Base-by-base conservation (phyloP, 176 grass and related monocot genomes). In the Paspalum vaginatum region DNA sequence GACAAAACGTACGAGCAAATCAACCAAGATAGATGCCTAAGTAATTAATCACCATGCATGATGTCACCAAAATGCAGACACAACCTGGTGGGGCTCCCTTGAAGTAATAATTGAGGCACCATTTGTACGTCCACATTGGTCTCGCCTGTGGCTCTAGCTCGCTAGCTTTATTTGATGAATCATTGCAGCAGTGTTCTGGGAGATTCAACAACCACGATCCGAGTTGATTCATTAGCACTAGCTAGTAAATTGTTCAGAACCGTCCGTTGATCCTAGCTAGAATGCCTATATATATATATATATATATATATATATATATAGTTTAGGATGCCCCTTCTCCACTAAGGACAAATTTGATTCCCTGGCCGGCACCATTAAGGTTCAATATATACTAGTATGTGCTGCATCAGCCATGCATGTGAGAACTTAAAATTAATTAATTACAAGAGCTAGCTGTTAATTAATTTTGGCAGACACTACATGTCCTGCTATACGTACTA, bases 321-420 rank as follows among this genome's bases (percentile, higher is more conserved):
- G 16, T 51, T 40, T 49, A 40, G 42, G n/a, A 69, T 20, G 26
- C 11, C 32, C 25, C 4, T 39, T 44, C 75, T 65, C 49, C 84
- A 74, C 76, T 66, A 86, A 38, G 48, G 68, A 73, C 39, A 86
- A 86, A 25, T 47, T 79, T 48, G 68, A 74, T 86, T 86, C 59
- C 22, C 17, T 2, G 37, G 45, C 69, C 17, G 32, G 17, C 60
- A 72, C 79, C 75, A 47, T 72, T 54, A 72, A 57, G 66, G 43
- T 26, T 82, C 46, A 27, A 27, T 25, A n/a, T 61, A 20, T 16
- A 44, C 7, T 27, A 47, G 47, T 16, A 15, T 67, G 4, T 14
- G 15, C 15, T 60, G 27, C 17, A 32, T 41, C n/a, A 32, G 60
- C 47, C 55, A 13, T 57, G 63, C 32, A 40, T 54, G 15, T 78